These are phyloP conservation scores for Phaeophleospora eucalypticola DNA, from an alignment of 2,329 filamentous ascomycete species.

Conservation along the genomic window DNA sequence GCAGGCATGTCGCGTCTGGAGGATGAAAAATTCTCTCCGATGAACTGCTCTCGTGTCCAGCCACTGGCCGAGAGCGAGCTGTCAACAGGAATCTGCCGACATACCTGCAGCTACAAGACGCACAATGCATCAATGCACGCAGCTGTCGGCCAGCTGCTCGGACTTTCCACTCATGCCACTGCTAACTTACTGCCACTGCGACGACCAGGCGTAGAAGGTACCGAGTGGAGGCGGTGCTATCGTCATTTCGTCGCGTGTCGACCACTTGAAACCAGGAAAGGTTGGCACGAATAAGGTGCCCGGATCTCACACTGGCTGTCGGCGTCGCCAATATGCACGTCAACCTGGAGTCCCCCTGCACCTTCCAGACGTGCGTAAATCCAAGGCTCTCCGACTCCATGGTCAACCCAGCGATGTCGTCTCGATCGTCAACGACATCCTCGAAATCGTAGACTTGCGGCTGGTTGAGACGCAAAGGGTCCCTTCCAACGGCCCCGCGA, in stretches of 20 bases:
- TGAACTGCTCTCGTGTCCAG: not conserved
- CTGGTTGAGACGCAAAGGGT: slow-evolving; percentile 14
- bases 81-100: not conserved
- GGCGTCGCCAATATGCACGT: not conserved
- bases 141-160: slow-evolving; percentile 1
- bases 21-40: not conserved
- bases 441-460: slow-evolving; percentile 17
- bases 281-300: slow-evolving; percentile 1
- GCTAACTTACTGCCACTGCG: slow-evolving; percentile 3
- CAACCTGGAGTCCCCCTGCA: slow-evolving; percentile 15
- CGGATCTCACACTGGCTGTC: not conserved
- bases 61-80: not conserved
- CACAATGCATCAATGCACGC: not conserved
- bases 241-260: slow-evolving; percentile 18
- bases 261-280: slow-evolving; percentile 16
- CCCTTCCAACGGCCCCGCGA: slow-evolving; percentile 11
- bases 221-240: not conserved
- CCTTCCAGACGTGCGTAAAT: slow-evolving; percentile 10
- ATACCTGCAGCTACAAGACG: not conserved
- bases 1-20: not conserved
- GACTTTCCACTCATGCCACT: too few species aligned
- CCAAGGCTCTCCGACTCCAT: slow-evolving; percentile 11
- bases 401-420: slow-evolving; percentile 8
- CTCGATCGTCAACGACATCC: slow-evolving; percentile 17
- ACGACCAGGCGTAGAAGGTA: not conserved